Evolutionary conservation across 169 alveolate genomes (phyloP).

Genomic region (Plasmodium billcollinsi): DNA sequence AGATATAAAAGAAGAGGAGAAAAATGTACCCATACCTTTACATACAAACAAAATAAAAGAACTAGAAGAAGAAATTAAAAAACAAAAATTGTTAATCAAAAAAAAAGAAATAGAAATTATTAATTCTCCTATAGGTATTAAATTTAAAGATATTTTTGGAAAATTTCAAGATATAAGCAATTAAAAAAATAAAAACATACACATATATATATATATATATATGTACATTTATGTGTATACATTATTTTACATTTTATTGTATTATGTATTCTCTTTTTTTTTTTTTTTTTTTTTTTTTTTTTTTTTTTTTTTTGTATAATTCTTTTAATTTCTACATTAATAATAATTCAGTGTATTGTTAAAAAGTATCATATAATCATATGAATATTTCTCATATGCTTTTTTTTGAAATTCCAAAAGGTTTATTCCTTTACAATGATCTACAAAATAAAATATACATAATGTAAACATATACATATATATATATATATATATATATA

Average conservation of each 20-base stretch:
- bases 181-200: neutral
- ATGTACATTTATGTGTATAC: neutral
- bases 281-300: neutral
- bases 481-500: neutral
- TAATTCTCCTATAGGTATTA: constrained; percentile 62
- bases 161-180: constrained; percentile 37
- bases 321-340: neutral
- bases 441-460: neutral
- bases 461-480: neutral
- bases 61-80: constrained; percentile 60
- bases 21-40: neutral
- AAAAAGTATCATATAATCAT: constrained; percentile 38
- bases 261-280: neutral
- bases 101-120: constrained; percentile 53
- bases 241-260: constrained; percentile 1
- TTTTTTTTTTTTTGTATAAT: neutral
- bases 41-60: constrained; percentile 43
- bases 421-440: neutral
- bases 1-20: neutral
- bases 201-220: neutral
- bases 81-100: constrained; percentile 53
- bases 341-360: constrained; percentile 25
- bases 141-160: constrained; percentile 63
- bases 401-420: neutral
- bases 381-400: constrained; percentile 14